Evolutionary conservation across 2,329 filamentous ascomycete species (phyloP), one percentile per base, ranked within the genome.

Genomic region (Cytospora piceicola): DNA sequence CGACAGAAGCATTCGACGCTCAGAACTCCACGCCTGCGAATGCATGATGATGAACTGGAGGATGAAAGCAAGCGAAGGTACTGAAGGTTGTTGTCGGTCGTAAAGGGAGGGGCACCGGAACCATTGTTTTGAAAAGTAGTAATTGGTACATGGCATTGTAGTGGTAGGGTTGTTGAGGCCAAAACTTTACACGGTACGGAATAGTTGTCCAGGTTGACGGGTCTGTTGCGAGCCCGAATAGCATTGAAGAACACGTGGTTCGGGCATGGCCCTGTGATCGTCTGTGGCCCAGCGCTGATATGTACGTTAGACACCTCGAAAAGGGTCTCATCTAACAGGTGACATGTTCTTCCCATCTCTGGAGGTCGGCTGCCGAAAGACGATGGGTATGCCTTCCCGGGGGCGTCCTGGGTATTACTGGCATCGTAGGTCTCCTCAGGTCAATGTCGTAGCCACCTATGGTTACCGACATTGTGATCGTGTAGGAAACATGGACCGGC

Each of bases 11-110:
- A 42, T 46, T 32, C 42, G 42, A 57, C 53, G 53, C 24, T 63
- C 32, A 63, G 34, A 63, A 63, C 39, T 63, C 61, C 61, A 63
- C 61, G 61, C 61, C 61, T 56, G 29, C 56, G 53, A 63, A 63
- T 63, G 61, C 61, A 63, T 51, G 36, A 51, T 63, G 53, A 29
- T 29, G 36, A 36, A 63, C 11, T 57, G 39, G 39, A 22, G 53
- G 39, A 49, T 57, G 36, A 22, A 63, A 57, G 61, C 53, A 39
- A 57, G 61, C 53, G 53, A 63, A 24, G 30, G 61, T 56, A 24
- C 24, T 20, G 29, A 63, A 30, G 42, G 20, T 49, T 49, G 42
- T 9, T 49, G 30, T 17, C 49, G 30, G 32, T 30, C 29, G 32
- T 24, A 46, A 51, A 36, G 22, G 22, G 29, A 36, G 22, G 22